Evolutionary conservation across 1,284 basidiomycete genomes (phyloP), one percentile per base, ranked within the genome.

Genomic region (Apiotrichum montevideense): DNA sequence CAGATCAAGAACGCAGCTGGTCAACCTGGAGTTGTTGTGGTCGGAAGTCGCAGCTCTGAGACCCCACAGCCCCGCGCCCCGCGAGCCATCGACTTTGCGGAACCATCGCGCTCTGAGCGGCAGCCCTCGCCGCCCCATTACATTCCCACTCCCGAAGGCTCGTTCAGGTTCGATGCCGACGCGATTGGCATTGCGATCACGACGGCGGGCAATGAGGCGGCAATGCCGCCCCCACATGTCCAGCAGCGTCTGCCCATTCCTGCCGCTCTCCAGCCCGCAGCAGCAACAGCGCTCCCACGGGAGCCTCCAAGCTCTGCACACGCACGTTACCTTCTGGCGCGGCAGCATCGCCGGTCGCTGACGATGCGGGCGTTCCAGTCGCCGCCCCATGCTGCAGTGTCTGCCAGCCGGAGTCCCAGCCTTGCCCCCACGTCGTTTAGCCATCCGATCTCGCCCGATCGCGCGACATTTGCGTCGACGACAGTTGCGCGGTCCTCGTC

Each of bases 301-400:
- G 62, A 63, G 35, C 52, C 57, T 42, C 56, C 62, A 0, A 57
- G 56, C 49, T 65, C 70, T 6, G 63, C 68, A 0, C 66, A 64
- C 14, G 70, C 71, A 6, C 55, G 73, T 35, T 67, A 67, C 11
- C 57, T 68, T 6, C 55, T 73, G 4, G 72, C 67, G 2, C 66
- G 67, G 49, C 72, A 73, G 53, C 73, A 73, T 46, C 71, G 69
- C 21, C 60, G 65, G 2, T 66, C 67, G 1, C 54, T 61, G 32
- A 73, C 69, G 1, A 59, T 64, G 39, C 58, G 67, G 15, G 72
- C 72, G 4, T 74, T 74, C 56, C 64, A 69, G 42, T 61, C 66
- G n/a, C 70, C 70, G 32, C 32, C 58, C 49, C 11, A 35, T 33
- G 34, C 41, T 51, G 3, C 50, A 48, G 10, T 11, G 33, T 33